phyloP scores from a whole-genome alignment of 805 yeast species.

The Monosporozyma unispora region DNA sequence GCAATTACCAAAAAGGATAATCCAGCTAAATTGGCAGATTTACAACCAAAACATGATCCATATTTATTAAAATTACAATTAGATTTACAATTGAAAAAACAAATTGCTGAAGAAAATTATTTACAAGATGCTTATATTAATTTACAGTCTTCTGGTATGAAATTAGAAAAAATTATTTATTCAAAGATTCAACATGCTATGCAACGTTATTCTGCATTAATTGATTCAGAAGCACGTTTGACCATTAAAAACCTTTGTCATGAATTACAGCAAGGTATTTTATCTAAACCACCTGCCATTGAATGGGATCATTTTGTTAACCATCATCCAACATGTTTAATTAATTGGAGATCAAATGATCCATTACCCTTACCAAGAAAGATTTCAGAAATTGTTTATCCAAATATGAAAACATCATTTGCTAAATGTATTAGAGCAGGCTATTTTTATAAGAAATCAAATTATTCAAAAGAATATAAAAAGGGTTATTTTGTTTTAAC shows the following conservation, averaged over 20 bases:
- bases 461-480: constrained; percentile 53
- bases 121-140: constrained; percentile 57
- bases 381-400: constrained; percentile 43
- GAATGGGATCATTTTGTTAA: constrained; percentile 66
- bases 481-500: constrained; percentile 61
- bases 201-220: constrained; percentile 40
- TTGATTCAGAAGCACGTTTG: constrained; percentile 45
- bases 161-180: constrained; percentile 54
- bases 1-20: constrained; percentile 12
- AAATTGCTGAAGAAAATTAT: constrained; percentile 51
- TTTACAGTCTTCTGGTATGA: constrained; percentile 56
- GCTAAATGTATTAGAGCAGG: constrained; percentile 54
- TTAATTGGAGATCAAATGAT: constrained; percentile 32
- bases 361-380: constrained; percentile 38
- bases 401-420: constrained; percentile 43
- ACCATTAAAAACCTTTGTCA: constrained; percentile 44
- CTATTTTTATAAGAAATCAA: constrained; percentile 49
- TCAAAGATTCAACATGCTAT: constrained; percentile 52
- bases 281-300: constrained; percentile 45
- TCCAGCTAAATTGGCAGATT: constrained; percentile 13
- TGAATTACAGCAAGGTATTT: constrained; percentile 38
- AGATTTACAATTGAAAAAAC: constrained; percentile 58
- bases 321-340: constrained; percentile 34
- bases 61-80: constrained; percentile 51
- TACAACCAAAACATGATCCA: constrained; percentile 47